Base-by-base conservation (phyloP, 495 filamentous ascomycete genomes). In the Xylaria palmicola region DNA sequence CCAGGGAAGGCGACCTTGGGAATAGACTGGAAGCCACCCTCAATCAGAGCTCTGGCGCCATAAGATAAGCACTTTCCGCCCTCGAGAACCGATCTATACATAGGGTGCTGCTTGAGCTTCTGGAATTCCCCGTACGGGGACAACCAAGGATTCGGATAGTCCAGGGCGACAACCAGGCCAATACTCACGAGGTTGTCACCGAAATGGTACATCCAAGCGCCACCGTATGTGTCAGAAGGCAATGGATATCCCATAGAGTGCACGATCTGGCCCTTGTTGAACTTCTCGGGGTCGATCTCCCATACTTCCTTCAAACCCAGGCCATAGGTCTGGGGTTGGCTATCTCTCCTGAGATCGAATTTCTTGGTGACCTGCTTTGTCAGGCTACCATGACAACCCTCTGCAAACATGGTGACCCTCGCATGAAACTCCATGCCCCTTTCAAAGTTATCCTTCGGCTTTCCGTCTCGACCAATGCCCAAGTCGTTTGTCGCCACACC, bases 391-490 rank as follows among this genome's bases (percentile, higher is more conserved):
- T 99, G 94, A 68, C 95, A 98, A 41, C 94, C 94, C 75, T 99
- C 94, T 4, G 84, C 94, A 50, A 99, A 90, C n/a, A 99, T 79
- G 3, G 94, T 99, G 45, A 93, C 83, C 50, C 92, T 81, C 2
- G 95, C 95, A 72, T 97, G 92, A 74, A 99, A 99, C 76, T 96
- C 94, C 94, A 99, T 99, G 41, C 94, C 94, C 50, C 94, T 79
- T 76, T 97, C 92, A 67, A 97, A 99, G n/a, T 75, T 86, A 24
- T 93, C 84, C 76, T 96, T 99, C 4, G 92, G 85, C 75, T 90
- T 88, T 13, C 93, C 93, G 62, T 87, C 81, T 29, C 92, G 84
- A 4, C 81, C 85, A 48, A 98, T 82, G 6, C 94, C 94, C 24
- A 97, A 73, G 72, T 99, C 95, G 67, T 98, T 98, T 49, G 94